Evolutionary conservation across 305 asterid genomes (phyloP).

Genomic region (Rubia occidens): DNA sequence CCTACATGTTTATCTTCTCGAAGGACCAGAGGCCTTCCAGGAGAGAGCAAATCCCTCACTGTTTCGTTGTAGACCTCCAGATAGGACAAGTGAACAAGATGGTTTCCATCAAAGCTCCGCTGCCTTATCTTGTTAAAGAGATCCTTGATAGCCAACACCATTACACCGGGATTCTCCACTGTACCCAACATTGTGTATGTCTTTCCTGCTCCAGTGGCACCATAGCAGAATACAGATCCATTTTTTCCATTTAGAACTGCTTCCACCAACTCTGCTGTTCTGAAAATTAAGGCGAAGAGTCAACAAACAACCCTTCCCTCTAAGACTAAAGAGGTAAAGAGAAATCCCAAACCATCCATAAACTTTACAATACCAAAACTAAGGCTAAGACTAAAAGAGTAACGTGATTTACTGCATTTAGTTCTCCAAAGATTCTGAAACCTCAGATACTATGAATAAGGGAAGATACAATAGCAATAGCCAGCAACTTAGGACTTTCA

Average conservation of each 20-base stretch:
- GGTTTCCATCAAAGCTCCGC: constrained; percentile 46
- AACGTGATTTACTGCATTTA: neutral
- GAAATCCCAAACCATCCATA: neutral
- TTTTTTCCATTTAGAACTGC: constrained; percentile 58
- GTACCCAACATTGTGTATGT: constrained; percentile 62
- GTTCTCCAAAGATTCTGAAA: no score
- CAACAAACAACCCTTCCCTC: neutral
- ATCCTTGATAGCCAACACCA: constrained; percentile 63
- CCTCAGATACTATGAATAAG: neutral
- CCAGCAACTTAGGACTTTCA: constrained; percentile 2
- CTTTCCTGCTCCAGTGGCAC: constrained; percentile 70
- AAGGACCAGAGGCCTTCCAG: constrained; percentile 53
- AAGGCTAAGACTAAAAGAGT: neutral
- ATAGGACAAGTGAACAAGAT: constrained; percentile 48
- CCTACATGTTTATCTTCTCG: constrained; percentile 59
- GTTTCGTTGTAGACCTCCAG: constrained; percentile 62
- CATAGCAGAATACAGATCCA: constrained; percentile 60
- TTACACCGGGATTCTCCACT: constrained; percentile 49
- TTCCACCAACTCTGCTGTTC: constrained; percentile 61
- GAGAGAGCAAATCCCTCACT: constrained; percentile 51
- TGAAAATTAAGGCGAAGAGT: constrained; percentile 21
- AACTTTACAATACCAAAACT: neutral
- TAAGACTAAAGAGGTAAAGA: neutral
- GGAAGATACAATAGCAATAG: neutral
- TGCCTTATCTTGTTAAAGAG: constrained; percentile 44